Percentiles rank a stretch among this genome's conserved stretches.
Conservation (phyloP, 164 flowering plant genomes). For the Macadamia integrifolia region DNA sequence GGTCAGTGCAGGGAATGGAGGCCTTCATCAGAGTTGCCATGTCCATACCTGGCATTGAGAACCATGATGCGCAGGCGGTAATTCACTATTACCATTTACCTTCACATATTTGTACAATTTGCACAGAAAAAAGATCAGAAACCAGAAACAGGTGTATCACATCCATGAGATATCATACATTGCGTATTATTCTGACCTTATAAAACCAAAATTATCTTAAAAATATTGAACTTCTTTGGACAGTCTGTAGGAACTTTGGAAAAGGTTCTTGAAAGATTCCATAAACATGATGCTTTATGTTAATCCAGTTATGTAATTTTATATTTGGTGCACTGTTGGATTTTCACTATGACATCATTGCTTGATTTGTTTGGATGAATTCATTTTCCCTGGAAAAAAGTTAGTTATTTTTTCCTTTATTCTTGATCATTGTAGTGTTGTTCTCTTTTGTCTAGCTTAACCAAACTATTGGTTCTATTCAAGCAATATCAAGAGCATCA, state of each 20-base stretch:
- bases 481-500: constrained; percentile 84
- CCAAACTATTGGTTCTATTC: constrained; percentile 85
- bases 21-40: constrained; percentile 56
- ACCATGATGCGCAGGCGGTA: constrained; percentile 90
- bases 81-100: constrained; percentile 1
- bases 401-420: no score
- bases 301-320: no score
- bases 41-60: constrained; percentile 72
- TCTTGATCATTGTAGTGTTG: no score
- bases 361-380: neutral
- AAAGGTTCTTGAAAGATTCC: no score
- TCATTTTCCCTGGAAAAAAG: neutral
- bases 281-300: no score
- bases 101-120: neutral
- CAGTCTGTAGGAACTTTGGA: no score
- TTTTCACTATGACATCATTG: no score
- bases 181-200: no score
- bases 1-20: constrained; percentile 63
- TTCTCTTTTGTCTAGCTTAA: constrained; percentile 47
- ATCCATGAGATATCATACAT: neutral
- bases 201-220: no score
- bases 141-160: no score
- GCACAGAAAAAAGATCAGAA: neutral
- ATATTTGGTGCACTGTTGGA: no score
- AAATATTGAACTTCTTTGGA: no score